Conservation (phyloP, 495 filamentous ascomycete species). For the Penicillium flavigenum region DNA sequence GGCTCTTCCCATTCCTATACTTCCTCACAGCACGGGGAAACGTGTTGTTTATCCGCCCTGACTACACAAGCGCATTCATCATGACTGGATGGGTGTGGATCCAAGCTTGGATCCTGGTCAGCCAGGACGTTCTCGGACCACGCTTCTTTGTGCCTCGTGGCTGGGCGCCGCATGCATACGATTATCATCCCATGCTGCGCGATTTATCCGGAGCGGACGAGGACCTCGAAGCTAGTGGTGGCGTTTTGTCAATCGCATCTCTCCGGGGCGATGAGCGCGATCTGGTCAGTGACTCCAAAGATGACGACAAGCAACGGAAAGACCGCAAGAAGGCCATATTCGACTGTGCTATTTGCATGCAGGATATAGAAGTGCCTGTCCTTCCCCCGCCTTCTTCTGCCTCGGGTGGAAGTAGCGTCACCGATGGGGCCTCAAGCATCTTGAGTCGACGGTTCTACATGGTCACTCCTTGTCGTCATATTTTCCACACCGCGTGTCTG, state of each 20-base stretch:
- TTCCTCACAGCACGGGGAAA: conserved; percentile 74
- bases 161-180: conserved; percentile 82
- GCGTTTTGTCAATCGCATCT: conserved; percentile 67
- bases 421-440: conserved; percentile 64
- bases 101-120: conserved; percentile 74
- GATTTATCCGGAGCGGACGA: conserved; percentile 55
- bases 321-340: conserved; percentile 61
- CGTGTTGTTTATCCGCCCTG: conserved; percentile 72
- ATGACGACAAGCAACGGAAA: conserved; percentile 40
- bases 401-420: conserved; percentile 45
- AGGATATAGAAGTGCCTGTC: conserved; percentile 84
- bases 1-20: conserved; percentile 76
- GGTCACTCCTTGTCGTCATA: conserved; percentile 95
- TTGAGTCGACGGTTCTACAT: conserved; percentile 82
- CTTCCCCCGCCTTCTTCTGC: conserved; percentile 57
- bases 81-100: conserved; percentile 86
- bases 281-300: conserved; percentile 37
- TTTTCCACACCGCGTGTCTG: conserved; percentile 90
- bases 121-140: conserved; percentile 84
- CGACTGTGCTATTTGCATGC: conserved; percentile 94
- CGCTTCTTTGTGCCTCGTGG: conserved; percentile 68
- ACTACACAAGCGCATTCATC: conserved; percentile 58
- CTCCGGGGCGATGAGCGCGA: conserved; percentile 46
- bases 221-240: conserved; percentile 68
- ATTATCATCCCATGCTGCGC: conserved; percentile 90